These are phyloP conservation scores for Mucor circinelloides DNA, from an alignment of 371 early-diverging fungal genomes.

Conservation along the genomic window DNA sequence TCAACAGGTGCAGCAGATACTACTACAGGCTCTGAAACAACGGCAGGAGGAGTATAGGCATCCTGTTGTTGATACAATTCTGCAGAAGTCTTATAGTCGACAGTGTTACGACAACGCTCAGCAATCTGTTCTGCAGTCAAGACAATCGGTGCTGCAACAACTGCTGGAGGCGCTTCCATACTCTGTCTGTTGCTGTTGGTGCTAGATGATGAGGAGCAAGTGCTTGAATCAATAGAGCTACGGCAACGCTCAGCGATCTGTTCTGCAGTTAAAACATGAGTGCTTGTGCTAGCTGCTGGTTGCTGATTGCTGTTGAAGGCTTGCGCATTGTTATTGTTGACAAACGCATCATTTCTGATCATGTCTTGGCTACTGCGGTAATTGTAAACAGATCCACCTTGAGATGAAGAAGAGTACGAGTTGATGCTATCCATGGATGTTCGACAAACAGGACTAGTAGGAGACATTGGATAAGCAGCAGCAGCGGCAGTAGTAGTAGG, in stretches of 20 bases:
- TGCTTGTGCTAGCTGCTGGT: not conserved
- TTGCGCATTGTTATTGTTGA: slow-evolving; percentile 39
- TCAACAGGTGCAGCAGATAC: not conserved
- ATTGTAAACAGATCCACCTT: not conserved
- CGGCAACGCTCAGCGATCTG: slow-evolving; percentile 7
- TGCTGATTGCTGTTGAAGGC: not conserved
- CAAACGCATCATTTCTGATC: slow-evolving; percentile 22
- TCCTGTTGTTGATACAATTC: not conserved
- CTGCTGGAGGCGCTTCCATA: not conserved
- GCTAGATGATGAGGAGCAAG: not conserved
- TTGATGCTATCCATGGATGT: slow-evolving; percentile 6
- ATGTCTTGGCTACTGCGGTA: slow-evolving; percentile 1
- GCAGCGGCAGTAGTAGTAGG: not conserved
- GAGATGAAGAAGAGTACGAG: slow-evolving; percentile 1
- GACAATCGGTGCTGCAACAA: not conserved
- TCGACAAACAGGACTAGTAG: not conserved
- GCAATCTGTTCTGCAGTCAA: not conserved
- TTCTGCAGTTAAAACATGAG: not conserved
- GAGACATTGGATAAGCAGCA: not conserved
- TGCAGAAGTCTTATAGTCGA: not conserved
- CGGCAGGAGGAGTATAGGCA: not conserved
- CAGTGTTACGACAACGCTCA: not conserved
- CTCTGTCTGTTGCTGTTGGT: not conserved
- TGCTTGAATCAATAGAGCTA: not conserved
- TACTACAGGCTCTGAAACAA: not conserved